phyloP scores from a whole-genome alignment of 352 stramenopile species.

The Globisporangium nodosum region DNA sequence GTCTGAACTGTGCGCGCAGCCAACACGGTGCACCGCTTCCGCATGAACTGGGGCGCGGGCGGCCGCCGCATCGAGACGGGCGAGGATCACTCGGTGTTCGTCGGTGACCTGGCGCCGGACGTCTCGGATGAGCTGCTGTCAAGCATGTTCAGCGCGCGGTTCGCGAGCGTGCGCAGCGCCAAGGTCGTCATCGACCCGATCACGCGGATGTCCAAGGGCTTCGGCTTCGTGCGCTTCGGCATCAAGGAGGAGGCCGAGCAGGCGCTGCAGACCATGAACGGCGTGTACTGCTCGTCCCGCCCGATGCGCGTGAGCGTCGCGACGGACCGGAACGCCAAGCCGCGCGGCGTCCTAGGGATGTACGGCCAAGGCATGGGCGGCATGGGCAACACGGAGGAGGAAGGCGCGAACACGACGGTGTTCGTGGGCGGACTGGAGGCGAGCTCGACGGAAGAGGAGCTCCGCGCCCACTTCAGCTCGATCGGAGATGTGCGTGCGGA shows the following conservation, averaged over 20 bases:
- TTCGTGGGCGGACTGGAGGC: constrained; percentile 89
- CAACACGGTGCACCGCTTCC: constrained; percentile 86
- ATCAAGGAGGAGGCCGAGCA: constrained; percentile 85
- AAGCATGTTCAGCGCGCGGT: constrained; percentile 74
- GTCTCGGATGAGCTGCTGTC: constrained; percentile 88
- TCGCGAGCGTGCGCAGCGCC: constrained; percentile 74
- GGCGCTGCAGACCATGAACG: constrained; percentile 89
- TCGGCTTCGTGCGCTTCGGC: constrained; percentile 90
- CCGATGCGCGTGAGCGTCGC: constrained; percentile 88
- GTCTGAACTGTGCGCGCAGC: constrained; percentile 23
- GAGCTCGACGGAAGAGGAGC: constrained; percentile 75
- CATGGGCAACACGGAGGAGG: constrained; percentile 30
- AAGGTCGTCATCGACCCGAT: constrained; percentile 89
- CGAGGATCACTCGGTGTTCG: constrained; percentile 89
- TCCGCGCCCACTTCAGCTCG: constrained; percentile 70
- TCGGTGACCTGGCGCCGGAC: constrained; percentile 87
- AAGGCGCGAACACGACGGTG: constrained; percentile 86
- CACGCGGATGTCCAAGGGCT: constrained; percentile 89
- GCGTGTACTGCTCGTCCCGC: constrained; percentile 81
- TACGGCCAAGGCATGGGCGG: constrained; percentile 15
- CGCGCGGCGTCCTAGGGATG: constrained; percentile 16
- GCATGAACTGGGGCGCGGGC: constrained; percentile 90
- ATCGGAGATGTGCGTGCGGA: constrained; percentile 63
- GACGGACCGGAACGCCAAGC: constrained; percentile 69
- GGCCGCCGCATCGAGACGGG: constrained; percentile 79